Percentiles rank a stretch among this genome's conserved stretches.
These are phyloP conservation scores for Celoporthe dispersa DNA, from an alignment of 2,329 filamentous ascomycete species.

Conservation along the genomic window DNA sequence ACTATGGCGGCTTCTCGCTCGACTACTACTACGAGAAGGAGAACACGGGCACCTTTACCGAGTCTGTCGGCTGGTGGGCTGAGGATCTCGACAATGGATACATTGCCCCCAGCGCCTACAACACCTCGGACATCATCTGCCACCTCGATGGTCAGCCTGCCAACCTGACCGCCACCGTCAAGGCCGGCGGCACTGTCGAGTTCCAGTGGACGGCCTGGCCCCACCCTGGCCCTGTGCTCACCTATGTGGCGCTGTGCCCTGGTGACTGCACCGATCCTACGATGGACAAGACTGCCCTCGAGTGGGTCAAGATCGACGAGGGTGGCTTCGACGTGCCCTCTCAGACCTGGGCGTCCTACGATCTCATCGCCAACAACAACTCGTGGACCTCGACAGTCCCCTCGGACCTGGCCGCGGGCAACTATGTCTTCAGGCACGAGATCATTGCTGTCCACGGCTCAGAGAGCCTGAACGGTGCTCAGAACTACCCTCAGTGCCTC, in stretches of 20 bases:
- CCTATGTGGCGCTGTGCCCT: constrained; percentile 37
- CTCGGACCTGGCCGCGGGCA: constrained; percentile 40
- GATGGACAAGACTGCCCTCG: constrained; percentile 38
- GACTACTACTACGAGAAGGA: constrained; percentile 36
- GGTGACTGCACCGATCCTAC: constrained; percentile 34
- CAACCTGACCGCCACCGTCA: constrained; percentile 26
- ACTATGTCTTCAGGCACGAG: constrained; percentile 55
- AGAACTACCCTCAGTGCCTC: constrained; percentile 54
- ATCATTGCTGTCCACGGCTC: constrained; percentile 52
- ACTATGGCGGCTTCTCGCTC: constrained; percentile 24
- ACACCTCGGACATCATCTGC: constrained; percentile 28
- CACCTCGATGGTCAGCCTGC: constrained; percentile 18
- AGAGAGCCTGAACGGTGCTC: constrained; percentile 46
- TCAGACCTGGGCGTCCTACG: constrained; percentile 41
- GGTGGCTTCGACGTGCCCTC: constrained; percentile 37
- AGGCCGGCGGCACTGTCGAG: constrained; percentile 30
- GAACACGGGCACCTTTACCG: constrained; percentile 35
- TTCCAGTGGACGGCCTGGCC: constrained; percentile 39
- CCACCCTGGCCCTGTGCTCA: constrained; percentile 38
- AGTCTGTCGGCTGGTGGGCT: constrained; percentile 38
- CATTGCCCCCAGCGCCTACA: constrained; percentile 20
- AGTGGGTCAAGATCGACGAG: constrained; percentile 45
- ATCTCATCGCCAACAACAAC: constrained; percentile 53
- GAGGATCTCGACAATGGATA: constrained; percentile 35
- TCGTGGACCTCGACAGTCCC: constrained; percentile 48